These are phyloP conservation scores for Ophiocordyceps camponoti-saundersi DNA, from an alignment of 2,329 filamentous ascomycete genomes.

Conservation along the genomic window DNA sequence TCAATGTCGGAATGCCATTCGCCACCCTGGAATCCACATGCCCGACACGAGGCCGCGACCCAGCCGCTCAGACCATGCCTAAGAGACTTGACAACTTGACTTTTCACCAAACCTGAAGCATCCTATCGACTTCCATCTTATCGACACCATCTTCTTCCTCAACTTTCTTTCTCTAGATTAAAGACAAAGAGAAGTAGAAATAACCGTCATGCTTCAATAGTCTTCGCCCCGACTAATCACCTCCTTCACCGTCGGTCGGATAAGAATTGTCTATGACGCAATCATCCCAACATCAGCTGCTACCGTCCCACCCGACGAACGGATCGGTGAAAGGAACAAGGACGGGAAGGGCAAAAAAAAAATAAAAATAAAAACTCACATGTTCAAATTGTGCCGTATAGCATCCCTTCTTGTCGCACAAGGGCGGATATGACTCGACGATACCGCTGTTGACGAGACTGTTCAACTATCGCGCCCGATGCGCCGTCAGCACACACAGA, in stretches of 20 bases:
- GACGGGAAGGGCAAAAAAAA: too few species aligned
- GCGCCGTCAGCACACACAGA: not conserved
- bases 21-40: not conserved
- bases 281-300: not conserved
- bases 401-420: conserved; percentile 83
- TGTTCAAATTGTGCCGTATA: conserved; percentile 93
- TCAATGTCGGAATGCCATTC: not conserved
- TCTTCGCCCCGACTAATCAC: conserved; percentile 76
- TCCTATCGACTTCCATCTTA: too few species aligned
- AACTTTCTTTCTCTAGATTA: not conserved
- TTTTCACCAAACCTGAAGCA: too few species aligned
- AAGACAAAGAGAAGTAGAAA: not conserved
- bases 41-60: not conserved
- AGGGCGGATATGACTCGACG: conserved; percentile 77
- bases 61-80: too few species aligned
- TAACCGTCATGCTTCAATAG: conserved; percentile 33
- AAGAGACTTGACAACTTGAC: too few species aligned
- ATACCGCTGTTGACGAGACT: conserved; percentile 69
- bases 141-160: too few species aligned
- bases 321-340: too few species aligned
- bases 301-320: not conserved
- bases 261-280: conserved; percentile 46
- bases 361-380: conserved; percentile 36
- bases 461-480: conserved; percentile 43
- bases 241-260: conserved; percentile 70